Evolutionary conservation across 1,284 basidiomycete species (phyloP), one percentile per base, ranked within the genome.

Genomic region (Melampsora americana): DNA sequence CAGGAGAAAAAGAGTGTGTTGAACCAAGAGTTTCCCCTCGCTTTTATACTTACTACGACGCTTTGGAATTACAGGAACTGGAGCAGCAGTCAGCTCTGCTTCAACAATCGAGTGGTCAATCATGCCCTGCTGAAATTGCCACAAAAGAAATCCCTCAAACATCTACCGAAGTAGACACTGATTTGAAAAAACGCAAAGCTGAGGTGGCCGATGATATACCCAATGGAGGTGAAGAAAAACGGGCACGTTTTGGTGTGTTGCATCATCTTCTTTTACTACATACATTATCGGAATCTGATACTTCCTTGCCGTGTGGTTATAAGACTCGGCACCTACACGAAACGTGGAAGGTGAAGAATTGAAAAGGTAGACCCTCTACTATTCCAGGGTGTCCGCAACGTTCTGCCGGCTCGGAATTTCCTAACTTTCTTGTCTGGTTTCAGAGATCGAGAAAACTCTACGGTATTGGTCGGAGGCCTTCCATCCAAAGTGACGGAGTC

Each of bases 401-500:
- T 28, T 39, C 20, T n/a, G 30, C 5, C 14, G 20, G 32, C 20
- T 64, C 14, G 7, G 1, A 9, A 30, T 64, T 5, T 64, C 14
- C 28, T 64, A 64, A 14, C 26, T 20, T 28, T 12, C 61, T 3
- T 28, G 16, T 28, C 6, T 28, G 23, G 48, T 50, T 11, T 1
- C 79, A 94, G 95, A 77, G 96, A 99, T 84, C 92, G 96, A 67
- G 96, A 99, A 84, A 92, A 98, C 80, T 89, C 89, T 50, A 96
- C 94, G 0, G 90, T 98, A 1, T 90, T 98, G 69, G 90, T 97
- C 6, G 87, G 89, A 0, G 88, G 90, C 39, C 84, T 97, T 9
- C 88, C 89, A 0, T 62, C 83, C 0, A 85, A 86, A 48, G 86
- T 87, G 5, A 85, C 86, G 0, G 88, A 92, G 69, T 86, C 87